phyloP scores from a whole-genome alignment of 1,139 yeast species.

The Yamadazyma kanchanaburiensis region DNA sequence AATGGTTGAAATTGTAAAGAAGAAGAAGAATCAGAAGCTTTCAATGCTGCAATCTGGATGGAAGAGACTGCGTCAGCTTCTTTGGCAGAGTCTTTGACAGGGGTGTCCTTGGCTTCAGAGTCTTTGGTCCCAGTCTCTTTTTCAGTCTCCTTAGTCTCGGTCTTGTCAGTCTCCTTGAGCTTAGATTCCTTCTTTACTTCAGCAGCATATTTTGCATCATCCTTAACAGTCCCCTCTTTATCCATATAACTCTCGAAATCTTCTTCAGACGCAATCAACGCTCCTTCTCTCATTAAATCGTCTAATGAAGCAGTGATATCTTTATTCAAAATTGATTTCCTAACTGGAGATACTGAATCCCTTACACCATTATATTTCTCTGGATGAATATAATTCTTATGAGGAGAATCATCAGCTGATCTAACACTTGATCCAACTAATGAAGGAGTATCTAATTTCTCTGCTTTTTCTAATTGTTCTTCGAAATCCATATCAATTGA shows the following conservation, averaged over 20 bases:
- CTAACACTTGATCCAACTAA: conserved; percentile 54
- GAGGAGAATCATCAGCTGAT: conserved; percentile 48
- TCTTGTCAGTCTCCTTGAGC: conserved; percentile 1
- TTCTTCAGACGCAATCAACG: conserved; percentile 55
- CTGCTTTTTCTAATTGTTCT: conserved; percentile 52
- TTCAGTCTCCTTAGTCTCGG: conserved; percentile 2
- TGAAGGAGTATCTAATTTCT: conserved; percentile 49
- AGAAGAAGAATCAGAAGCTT: not conserved
- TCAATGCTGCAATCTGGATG: too few species aligned
- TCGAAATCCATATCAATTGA: conserved; percentile 65
- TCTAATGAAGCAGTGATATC: conserved; percentile 47
- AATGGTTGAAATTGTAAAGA: conserved; percentile 8
- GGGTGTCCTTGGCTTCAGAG: not conserved
- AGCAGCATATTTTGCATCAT: conserved; percentile 33
- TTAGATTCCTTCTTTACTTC: conserved; percentile 1
- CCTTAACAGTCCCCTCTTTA: conserved; percentile 48
- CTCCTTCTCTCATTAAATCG: conserved; percentile 59
- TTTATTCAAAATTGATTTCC: conserved; percentile 10
- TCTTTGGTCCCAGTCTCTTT: too few species aligned
- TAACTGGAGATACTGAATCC: conserved; percentile 9
- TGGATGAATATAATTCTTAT: conserved; percentile 47
- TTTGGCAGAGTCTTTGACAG: not conserved
- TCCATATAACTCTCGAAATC: conserved; percentile 52
- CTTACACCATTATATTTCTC: conserved; percentile 28
- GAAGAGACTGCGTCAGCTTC: too few species aligned